Conservation (phyloP, 768 basidiomycete genomes). For the Termitomyces titanicus region DNA sequence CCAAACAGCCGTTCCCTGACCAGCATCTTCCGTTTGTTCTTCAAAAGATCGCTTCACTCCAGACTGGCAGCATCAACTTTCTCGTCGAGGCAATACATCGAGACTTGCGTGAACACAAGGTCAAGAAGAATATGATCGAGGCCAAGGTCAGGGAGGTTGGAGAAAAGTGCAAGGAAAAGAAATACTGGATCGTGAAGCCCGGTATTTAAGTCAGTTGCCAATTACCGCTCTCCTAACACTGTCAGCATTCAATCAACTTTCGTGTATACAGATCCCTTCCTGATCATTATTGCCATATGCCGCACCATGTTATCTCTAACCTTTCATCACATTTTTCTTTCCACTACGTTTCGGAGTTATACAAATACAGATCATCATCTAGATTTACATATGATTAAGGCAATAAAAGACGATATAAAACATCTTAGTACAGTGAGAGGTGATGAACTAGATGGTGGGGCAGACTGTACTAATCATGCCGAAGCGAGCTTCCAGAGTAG, state of each 20-base stretch:
- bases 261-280: slow-evolving; percentile 3
- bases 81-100: slow-evolving; percentile 74
- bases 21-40: slow-evolving; percentile 56
- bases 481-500: slow-evolving; percentile 43
- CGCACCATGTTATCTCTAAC: neutral
- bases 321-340: neutral
- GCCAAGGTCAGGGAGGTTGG: slow-evolving; percentile 74
- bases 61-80: slow-evolving; percentile 57
- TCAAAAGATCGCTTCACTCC: slow-evolving; percentile 56
- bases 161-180: slow-evolving; percentile 71
- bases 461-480: slow-evolving; percentile 25
- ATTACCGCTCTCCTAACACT: neutral
- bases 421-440: neutral
- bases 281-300: neutral
- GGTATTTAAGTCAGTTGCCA: slow-evolving; percentile 20
- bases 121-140: slow-evolving; percentile 84
- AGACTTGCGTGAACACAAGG: slow-evolving; percentile 61
- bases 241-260: neutral
- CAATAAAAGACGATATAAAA: neutral
- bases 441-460: neutral
- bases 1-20: slow-evolving; percentile 70
- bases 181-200: slow-evolving; percentile 69
- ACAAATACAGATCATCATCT: slow-evolving; percentile 2
- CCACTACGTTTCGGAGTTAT: neutral
- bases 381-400: slow-evolving; percentile 2